Evolutionary conservation across 2,329 filamentous ascomycete genomes (phyloP).

Genomic region (Gyromitra esculenta): DNA sequence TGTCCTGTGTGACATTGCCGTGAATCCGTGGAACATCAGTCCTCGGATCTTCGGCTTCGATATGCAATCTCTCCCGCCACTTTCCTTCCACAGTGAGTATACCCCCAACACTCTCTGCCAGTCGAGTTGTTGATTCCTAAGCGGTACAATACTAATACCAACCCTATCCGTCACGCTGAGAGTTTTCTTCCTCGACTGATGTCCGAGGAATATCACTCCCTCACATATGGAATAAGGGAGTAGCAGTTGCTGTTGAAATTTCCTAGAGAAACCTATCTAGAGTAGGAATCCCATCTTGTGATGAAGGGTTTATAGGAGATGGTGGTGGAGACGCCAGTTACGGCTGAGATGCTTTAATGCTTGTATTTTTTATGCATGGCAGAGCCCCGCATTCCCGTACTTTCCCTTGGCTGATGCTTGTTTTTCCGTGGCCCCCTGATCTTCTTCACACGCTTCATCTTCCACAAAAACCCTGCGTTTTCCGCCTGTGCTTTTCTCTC

Average conservation of each 20-base stretch:
- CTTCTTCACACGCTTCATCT: neutral
- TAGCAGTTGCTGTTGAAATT: neutral
- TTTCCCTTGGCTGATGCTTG: neutral
- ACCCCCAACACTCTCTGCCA: neutral
- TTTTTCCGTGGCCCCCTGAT: neutral
- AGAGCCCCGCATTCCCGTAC: neutral
- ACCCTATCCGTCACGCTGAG: too few species aligned
- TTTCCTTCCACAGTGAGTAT: neutral
- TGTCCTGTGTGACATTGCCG: neutral
- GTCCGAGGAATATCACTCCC: too few species aligned
- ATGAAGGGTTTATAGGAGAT: neutral
- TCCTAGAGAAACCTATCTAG: neutral
- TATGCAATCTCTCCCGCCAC: neutral
- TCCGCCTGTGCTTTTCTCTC: too few species aligned
- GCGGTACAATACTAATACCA: too few species aligned
- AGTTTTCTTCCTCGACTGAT: too few species aligned
- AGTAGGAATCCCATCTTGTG: neutral
- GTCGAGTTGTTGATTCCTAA: too few species aligned
- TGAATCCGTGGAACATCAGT: neutral
- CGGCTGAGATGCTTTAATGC: slow-evolving; percentile 14
- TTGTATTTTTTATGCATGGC: neutral
- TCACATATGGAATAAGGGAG: too few species aligned
- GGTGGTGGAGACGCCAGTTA: neutral
- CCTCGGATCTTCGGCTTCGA: neutral
- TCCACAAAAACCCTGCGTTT: neutral